Percentiles rank a stretch among this genome's conserved stretches.
Conservation (phyloP, 495 filamentous ascomycete genomes). For the Pseudoneurospora amorphoporcata region DNA sequence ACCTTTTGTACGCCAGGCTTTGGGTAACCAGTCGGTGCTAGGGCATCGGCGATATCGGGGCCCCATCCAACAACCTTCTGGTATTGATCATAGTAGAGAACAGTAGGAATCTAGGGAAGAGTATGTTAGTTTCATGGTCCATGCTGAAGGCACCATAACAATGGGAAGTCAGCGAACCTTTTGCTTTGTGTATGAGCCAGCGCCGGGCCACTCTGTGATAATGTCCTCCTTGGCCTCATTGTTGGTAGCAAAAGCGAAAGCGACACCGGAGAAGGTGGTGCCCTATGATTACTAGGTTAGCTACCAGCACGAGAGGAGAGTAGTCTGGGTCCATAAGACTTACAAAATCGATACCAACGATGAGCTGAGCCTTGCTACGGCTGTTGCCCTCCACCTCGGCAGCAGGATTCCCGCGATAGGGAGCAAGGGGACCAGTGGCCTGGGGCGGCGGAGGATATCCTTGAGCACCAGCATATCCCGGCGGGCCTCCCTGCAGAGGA, state of each 20-base stretch:
- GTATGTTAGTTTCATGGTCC: background rate
- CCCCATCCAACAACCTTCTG: conserved; percentile 72
- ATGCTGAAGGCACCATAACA: background rate
- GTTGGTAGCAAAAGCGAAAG: conserved; percentile 66
- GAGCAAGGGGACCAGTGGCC: conserved; percentile 27
- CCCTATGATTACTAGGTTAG: conserved; percentile 39
- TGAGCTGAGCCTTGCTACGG: conserved; percentile 68
- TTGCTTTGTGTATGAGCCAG: conserved; percentile 66
- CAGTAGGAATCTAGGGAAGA: conserved; percentile 54
- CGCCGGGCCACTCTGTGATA: conserved; percentile 68
- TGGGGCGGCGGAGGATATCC: conserved; percentile 36
- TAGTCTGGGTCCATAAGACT: conserved; percentile 17
- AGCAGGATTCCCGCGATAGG: conserved; percentile 46
- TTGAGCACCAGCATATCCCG: conserved; percentile 26
- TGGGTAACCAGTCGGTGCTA: conserved; percentile 64
- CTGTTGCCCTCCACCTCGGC: conserved; percentile 83
- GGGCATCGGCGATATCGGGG: conserved; percentile 63
- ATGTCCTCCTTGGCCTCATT: conserved; percentile 72
- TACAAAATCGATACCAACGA: conserved; percentile 76
- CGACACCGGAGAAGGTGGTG: conserved; percentile 66
- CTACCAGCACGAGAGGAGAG: background rate
- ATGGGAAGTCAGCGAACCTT: conserved; percentile 37
- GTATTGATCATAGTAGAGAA: conserved; percentile 67
- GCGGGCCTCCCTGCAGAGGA: conserved; percentile 42
- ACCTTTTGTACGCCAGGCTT: conserved; percentile 70